phyloP scores from a whole-genome alignment of 257 asterid species.

The Nicotiana tomentosiformis region DNA sequence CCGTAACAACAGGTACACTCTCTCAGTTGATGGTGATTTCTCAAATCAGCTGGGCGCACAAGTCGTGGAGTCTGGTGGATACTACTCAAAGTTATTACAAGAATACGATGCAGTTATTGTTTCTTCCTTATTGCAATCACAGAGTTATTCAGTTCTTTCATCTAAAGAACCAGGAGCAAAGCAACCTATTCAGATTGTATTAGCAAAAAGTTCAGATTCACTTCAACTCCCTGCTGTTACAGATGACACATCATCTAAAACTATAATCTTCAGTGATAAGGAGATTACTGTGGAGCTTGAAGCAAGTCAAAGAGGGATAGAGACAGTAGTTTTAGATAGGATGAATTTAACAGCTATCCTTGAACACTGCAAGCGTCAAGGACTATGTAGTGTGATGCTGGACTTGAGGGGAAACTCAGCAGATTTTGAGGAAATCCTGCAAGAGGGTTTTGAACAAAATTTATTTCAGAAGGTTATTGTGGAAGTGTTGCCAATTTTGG shows the following conservation, averaged over 20 bases:
- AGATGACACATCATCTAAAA: constrained; percentile 28
- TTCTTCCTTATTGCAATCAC: constrained; percentile 31
- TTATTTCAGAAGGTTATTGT: constrained; percentile 73
- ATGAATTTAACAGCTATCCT: constrained; percentile 46
- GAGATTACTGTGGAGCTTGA: constrained; percentile 24
- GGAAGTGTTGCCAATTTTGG: constrained; percentile 60
- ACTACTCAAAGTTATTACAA: constrained; percentile 77
- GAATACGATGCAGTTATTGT: constrained; percentile 71
- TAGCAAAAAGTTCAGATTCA: constrained; percentile 33
- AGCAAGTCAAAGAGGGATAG: constrained; percentile 33
- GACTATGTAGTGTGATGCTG: constrained; percentile 64
- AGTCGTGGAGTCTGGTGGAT: constrained; percentile 63
- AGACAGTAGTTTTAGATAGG: constrained; percentile 32
- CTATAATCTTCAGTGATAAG: constrained; percentile 35
- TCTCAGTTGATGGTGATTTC: constrained; percentile 60
- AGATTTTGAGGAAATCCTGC: constrained; percentile 52
- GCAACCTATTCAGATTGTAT: constrained; percentile 59
- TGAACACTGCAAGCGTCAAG: constrained; percentile 66
- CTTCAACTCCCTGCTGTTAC: constrained; percentile 22
- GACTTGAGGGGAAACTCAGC: constrained; percentile 42
- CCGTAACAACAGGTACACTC: constrained; percentile 53
- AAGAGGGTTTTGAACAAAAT: constrained; percentile 53
- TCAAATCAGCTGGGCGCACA: constrained; percentile 48
- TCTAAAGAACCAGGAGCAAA: constrained; percentile 82
- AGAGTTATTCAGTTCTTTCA: constrained; percentile 25